Conservation (phyloP, 257 asterid species). For the Penstemon eatonii region DNA sequence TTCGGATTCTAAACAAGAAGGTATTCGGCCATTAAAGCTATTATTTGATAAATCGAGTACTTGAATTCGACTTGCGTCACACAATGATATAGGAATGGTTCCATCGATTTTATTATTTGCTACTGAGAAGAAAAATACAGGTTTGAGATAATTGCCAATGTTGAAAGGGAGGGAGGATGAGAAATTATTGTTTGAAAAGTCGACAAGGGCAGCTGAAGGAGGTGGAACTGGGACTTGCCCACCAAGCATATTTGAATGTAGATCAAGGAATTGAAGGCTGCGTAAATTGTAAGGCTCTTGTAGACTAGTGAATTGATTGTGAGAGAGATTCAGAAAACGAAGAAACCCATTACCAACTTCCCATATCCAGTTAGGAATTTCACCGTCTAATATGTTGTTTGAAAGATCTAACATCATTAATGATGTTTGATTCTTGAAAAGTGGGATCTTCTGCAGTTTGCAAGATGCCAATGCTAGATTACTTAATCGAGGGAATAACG, state of each 20-base stretch:
- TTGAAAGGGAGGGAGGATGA: conserved; percentile 36
- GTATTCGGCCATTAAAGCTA: conserved; percentile 41
- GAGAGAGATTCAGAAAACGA: conserved; percentile 46
- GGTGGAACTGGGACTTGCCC: conserved; percentile 46
- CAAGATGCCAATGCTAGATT: conserved; percentile 47
- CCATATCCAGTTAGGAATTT: conserved; percentile 64
- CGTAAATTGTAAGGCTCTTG: conserved; percentile 49
- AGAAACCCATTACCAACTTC: conserved; percentile 34
- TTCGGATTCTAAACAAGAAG: conserved; percentile 41
- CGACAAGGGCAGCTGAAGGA: conserved; percentile 28
- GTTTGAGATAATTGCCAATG: conserved; percentile 22
- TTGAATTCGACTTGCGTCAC: conserved; percentile 43
- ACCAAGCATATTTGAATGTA: conserved; percentile 45
- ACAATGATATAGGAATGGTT: conserved; percentile 52
- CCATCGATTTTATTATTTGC: conserved; percentile 48
- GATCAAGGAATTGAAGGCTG: conserved; percentile 35
- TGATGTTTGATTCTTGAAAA: conserved; percentile 41
- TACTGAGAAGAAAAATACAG: conserved; percentile 39
- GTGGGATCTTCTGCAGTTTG: conserved; percentile 46
- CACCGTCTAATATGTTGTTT: conserved; percentile 44
- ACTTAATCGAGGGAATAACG: conserved; percentile 38
- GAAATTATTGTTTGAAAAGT: conserved; percentile 54
- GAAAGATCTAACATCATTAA: conserved; percentile 54
- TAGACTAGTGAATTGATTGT: conserved; percentile 40
- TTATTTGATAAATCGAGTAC: conserved; percentile 59